A percentile compares a stretch with the other conserved stretches of the same genome.
Conservation (phyloP, 805 yeast genomes). For the Hanseniaspora clermontiae region DNA sequence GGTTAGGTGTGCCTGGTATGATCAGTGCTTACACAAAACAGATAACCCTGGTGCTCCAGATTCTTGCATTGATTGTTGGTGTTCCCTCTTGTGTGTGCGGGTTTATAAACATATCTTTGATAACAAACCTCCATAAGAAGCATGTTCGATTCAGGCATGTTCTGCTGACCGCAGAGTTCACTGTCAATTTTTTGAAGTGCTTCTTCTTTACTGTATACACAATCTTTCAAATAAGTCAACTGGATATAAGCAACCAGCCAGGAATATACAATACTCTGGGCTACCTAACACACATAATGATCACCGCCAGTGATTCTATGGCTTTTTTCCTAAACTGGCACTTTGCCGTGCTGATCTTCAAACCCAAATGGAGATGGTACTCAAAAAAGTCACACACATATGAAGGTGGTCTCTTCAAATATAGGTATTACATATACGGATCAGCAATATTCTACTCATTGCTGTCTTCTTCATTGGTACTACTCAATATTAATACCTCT, state of each 20-base stretch:
- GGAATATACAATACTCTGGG: conserved; percentile 56
- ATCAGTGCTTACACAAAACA: conserved; percentile 21
- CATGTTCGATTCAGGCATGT: conserved; percentile 55
- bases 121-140: conserved; percentile 51
- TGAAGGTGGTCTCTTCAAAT: conserved; percentile 64
- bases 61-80: conserved; percentile 38
- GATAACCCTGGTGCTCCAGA: conserved; percentile 23
- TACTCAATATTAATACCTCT: conserved; percentile 31
- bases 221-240: conserved; percentile 51
- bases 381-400: conserved; percentile 28
- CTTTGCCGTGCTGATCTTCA: conserved; percentile 59
- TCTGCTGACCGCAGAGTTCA: conserved; percentile 51
- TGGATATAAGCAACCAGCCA: conserved; percentile 41
- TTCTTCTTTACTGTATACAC: neutral
- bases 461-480: conserved; percentile 59
- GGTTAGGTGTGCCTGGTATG: conserved; percentile 28
- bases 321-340: conserved; percentile 57
- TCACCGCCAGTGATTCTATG: conserved; percentile 78
- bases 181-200: conserved; percentile 66
- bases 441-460: conserved; percentile 51
- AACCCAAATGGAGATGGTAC: conserved; percentile 40
- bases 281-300: conserved; percentile 64
- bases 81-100: conserved; percentile 41
- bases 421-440: conserved; percentile 46
- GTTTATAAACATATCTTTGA: conserved; percentile 44